phyloP scores from a whole-genome alignment of 352 stramenopile genomes.

The Pythium sukuiense region DNA sequence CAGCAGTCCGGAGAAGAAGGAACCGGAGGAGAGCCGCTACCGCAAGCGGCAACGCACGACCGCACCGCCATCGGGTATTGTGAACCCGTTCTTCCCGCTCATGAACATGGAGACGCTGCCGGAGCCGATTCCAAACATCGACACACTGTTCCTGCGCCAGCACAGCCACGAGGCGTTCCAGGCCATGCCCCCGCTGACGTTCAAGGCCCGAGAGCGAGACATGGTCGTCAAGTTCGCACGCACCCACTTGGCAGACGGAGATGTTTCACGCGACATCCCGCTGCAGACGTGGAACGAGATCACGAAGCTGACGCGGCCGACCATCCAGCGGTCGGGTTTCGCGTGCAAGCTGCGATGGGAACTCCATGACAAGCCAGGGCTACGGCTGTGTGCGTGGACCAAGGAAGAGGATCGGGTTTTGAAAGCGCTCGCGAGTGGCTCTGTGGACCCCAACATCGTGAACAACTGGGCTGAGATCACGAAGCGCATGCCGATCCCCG shows the following conservation, averaged over 20 bases:
- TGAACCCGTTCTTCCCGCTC: background rate
- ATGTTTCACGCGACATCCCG: conserved; percentile 23
- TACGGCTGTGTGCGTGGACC: conserved; percentile 37
- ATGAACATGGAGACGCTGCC: conserved; percentile 9
- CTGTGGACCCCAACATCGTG: conserved; percentile 12
- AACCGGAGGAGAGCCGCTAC: background rate
- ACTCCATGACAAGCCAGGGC: conserved; percentile 54
- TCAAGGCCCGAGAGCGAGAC: conserved; percentile 59
- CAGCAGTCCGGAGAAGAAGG: conserved; percentile 32
- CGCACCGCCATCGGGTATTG: background rate
- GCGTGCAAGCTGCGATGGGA: conserved; percentile 77
- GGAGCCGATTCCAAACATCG: conserved; percentile 51
- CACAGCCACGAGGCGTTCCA: conserved; percentile 65
- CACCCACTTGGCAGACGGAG: conserved; percentile 8
- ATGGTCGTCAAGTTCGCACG: conserved; percentile 49
- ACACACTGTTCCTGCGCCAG: conserved; percentile 49
- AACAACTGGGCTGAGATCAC: conserved; percentile 32
- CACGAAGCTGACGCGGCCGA: conserved; percentile 29
- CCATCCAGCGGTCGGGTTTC: conserved; percentile 63
- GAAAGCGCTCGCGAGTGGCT: conserved; percentile 23
- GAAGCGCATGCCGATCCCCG: conserved; percentile 24
- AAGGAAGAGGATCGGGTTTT: conserved; percentile 29
- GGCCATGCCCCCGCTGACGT: conserved; percentile 44
- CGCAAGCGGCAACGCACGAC: conserved; percentile 11
- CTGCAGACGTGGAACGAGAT: conserved; percentile 55